These are phyloP conservation scores for Rhododendron simsii DNA, from an alignment of 148 eudicot species.

Conservation along the genomic window DNA sequence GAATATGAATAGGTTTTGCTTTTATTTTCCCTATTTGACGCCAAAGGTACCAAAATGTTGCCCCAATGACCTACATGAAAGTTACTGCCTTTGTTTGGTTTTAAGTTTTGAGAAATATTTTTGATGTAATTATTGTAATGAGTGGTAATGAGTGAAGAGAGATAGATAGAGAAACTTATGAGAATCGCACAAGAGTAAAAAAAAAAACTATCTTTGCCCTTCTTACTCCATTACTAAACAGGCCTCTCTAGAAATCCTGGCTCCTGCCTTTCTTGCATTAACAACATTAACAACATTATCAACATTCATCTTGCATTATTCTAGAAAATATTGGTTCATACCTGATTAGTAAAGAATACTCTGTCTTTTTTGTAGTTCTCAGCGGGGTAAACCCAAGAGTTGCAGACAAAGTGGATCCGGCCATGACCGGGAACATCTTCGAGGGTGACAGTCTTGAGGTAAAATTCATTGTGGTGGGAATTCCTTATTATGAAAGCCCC, in stretches of 20 bases:
- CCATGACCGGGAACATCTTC: constrained; percentile 49
- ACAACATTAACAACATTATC: neutral
- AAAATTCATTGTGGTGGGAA: constrained; percentile 51
- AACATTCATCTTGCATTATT: neutral
- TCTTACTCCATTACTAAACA: neutral
- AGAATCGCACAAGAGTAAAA: too few species aligned
- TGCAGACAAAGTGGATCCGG: constrained; percentile 44
- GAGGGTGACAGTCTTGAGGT: constrained; percentile 56
- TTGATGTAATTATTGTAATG: too few species aligned
- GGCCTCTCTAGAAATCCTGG: neutral
- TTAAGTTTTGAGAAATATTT: too few species aligned
- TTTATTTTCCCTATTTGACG: neutral
- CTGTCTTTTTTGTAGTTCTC: constrained; percentile 48
- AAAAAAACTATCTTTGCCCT: neutral
- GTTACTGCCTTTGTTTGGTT: neutral
- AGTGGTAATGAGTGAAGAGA: too few species aligned
- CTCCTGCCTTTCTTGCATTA: neutral
- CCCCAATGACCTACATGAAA: neutral
- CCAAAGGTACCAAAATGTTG: neutral
- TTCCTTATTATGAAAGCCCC: constrained; percentile 54
- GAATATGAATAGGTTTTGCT: neutral
- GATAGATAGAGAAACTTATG: too few species aligned
- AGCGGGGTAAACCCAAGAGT: constrained; percentile 80
- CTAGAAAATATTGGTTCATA: constrained; percentile 3
- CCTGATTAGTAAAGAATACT: constrained; percentile 77